Evolutionary conservation across 2,329 filamentous ascomycete species (phyloP), one percentile per base, ranked within the genome.

Genomic region (Monascus ruber): DNA sequence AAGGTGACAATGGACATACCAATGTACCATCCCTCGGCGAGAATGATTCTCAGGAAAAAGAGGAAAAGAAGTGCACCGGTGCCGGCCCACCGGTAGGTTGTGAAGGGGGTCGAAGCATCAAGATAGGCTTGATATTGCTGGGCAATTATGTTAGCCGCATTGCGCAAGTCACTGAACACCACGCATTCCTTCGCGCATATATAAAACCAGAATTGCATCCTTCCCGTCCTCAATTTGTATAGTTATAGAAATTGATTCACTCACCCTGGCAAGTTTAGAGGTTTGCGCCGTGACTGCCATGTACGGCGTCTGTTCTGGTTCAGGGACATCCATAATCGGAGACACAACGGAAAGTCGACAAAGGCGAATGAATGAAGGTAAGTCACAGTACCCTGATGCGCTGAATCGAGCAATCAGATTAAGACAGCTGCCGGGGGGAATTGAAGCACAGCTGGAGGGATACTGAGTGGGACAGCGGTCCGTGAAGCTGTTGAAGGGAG

Each of bases 21-120:
- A 50, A 98, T 96, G 63, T 98, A 98, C 91, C 91, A 98, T 66
- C 91, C 91, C 70, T 96, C 87, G 43, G 87, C 86, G 37, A 94
- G 47, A 49, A 98, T 72, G 63, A 98, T 93, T 60, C 91, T 81
- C 50, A 91, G 61, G 61, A 86, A 89, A 72, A 98, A 98, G 52
- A 87, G 46, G 46, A 85, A 41, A 43, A 96, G 77, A 40, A 83
- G 72, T 32, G 76, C 71, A 37, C 66, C 84, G n/a, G 89, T 94
- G 62, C 81, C 81, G 45, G 83, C 60, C 91, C 91, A 98, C 73
- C 91, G 77, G 69, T 96, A 94, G 42, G 81, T 70, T 39, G 87
- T 80, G 64, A 79, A 93, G 9, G 91, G 91, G 6, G 89, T 96
- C 38, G 83, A 89, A 67, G 87, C 84, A 67, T 98, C 91, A 50